Base-by-base conservation (phyloP, 2,329 filamentous ascomycete genomes). In the Fusarium sp. region DNA sequence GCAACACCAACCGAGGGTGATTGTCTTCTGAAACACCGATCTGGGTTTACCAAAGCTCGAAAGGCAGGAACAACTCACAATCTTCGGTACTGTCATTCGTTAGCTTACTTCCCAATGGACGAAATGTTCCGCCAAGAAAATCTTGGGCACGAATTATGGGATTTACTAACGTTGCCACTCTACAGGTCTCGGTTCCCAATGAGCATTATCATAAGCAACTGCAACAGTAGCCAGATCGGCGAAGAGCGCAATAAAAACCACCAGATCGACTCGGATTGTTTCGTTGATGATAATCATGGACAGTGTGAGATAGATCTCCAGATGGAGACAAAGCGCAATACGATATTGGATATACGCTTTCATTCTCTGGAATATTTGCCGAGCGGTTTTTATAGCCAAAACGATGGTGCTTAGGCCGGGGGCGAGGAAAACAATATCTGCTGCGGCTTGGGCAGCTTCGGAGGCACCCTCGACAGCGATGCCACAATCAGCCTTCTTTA, bases 211-310 rank as follows among this genome's bases (percentile, higher is more conserved):
- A 8, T 72, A 72, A n/a, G 69, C 69, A 11, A 72, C 69, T 3
- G 69, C 69, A 4, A 72, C n/a, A n/a, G n/a, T n/a, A n/a, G n/a
- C n/a, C n/a, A n/a, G n/a, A n/a, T n/a, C n/a, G n/a, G n/a, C n/a
- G n/a, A n/a, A n/a, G n/a, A n/a, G n/a, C n/a, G n/a, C n/a, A n/a
- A n/a, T n/a, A n/a, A n/a, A 72, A 1, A 72, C 69, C 0, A 72
- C 51, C 0, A 72, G 21, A 1, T 72, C 69, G 11, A 72, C 69
- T 0, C 69, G 69, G 1, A 72, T 73, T 0, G 69, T 72, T 12
- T 72, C 69, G 42, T 73, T 72, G 38, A 72, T 48, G n/a, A 72
- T 73, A 27, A 72, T 21, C 59, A 72, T 73, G 1, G 69, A 72
- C 0, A 72, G 39, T 0, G 69, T 70, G 4, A 72, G 46, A 39